Evolutionary conservation across 1,284 basidiomycete genomes (phyloP).

Genomic region (Malassezia yamatoensis): DNA sequence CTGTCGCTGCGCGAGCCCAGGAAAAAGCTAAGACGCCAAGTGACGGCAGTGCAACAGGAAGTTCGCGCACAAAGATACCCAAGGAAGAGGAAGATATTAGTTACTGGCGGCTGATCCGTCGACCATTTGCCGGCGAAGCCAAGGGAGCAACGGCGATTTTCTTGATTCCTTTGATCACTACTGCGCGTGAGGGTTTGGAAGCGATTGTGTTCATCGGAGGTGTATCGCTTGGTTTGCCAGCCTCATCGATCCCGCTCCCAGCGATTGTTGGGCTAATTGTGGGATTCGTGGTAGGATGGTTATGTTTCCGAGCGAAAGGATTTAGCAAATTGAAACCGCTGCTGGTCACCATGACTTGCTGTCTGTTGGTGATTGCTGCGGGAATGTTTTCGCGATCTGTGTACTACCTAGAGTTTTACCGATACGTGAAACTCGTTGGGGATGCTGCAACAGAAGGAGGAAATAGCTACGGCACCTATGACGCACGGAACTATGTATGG

Average conservation of each 20-base stretch:
- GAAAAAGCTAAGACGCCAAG: neutral
- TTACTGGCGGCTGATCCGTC: neutral
- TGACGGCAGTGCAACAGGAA: neutral
- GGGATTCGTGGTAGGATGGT: slow-evolving; percentile 29
- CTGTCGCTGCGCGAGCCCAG: neutral
- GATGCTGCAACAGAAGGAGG: slow-evolving; percentile 36
- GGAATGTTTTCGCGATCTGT: slow-evolving; percentile 38
- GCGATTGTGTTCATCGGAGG: slow-evolving; percentile 44
- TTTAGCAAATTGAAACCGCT: slow-evolving; percentile 18
- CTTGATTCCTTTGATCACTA: slow-evolving; percentile 41
- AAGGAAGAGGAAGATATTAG: neutral
- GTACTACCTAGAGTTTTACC: slow-evolving; percentile 41
- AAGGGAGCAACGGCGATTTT: slow-evolving; percentile 27
- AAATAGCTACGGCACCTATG: slow-evolving; percentile 34
- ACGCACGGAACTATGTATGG: slow-evolving; percentile 34
- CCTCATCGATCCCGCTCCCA: slow-evolving; percentile 39
- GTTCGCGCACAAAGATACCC: too few species aligned
- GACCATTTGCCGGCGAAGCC: slow-evolving; percentile 9
- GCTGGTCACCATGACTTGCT: slow-evolving; percentile 32
- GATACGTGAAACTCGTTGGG: slow-evolving; percentile 33
- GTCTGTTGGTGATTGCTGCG: slow-evolving; percentile 37
- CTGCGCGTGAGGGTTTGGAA: slow-evolving; percentile 43
- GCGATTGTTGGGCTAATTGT: slow-evolving; percentile 36
- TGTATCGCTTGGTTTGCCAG: slow-evolving; percentile 40
- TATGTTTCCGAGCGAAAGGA: slow-evolving; percentile 25